Evolutionary conservation across 768 basidiomycete species (phyloP).

Genomic region (Kwoniella pini): DNA sequence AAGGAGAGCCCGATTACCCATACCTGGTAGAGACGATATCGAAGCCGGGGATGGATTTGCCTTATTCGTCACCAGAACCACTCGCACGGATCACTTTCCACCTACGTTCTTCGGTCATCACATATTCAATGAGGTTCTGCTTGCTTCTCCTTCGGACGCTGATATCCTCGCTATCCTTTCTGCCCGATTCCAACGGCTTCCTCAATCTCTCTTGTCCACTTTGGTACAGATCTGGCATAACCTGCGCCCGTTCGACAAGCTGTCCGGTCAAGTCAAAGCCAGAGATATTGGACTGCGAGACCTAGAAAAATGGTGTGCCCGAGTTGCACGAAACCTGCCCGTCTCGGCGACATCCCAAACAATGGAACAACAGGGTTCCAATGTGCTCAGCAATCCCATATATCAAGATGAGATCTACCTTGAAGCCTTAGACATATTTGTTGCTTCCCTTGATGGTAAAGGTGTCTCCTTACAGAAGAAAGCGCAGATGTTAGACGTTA

Average conservation of each 20-base stretch:
- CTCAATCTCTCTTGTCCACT: constrained; percentile 58
- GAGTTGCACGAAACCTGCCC: constrained; percentile 68
- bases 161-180: constrained; percentile 74
- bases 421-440: constrained; percentile 88
- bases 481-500: constrained; percentile 58
- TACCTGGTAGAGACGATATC: constrained; percentile 73
- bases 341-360: constrained; percentile 54
- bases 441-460: constrained; percentile 61
- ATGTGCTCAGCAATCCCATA: constrained; percentile 67
- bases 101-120: constrained; percentile 81
- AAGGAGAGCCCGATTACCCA: constrained; percentile 61
- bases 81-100: constrained; percentile 62
- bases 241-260: constrained; percentile 53
- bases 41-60: constrained; percentile 77
- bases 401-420: constrained; percentile 85
- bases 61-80: constrained; percentile 76
- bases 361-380: constrained; percentile 31
- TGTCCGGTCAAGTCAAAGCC: constrained; percentile 38
- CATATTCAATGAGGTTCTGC: constrained; percentile 72
- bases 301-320: constrained; percentile 76
- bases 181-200: constrained; percentile 67
- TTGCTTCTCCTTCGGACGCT: constrained; percentile 64
- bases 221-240: constrained; percentile 72
- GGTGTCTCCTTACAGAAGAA: constrained; percentile 28
- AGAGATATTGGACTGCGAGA: constrained; percentile 68